Percentiles rank a stretch among this genome's conserved stretches.
Evolutionary conservation across 2,329 filamentous ascomycete species (phyloP).

Genomic region (Apiospora rasikravindrae): DNA sequence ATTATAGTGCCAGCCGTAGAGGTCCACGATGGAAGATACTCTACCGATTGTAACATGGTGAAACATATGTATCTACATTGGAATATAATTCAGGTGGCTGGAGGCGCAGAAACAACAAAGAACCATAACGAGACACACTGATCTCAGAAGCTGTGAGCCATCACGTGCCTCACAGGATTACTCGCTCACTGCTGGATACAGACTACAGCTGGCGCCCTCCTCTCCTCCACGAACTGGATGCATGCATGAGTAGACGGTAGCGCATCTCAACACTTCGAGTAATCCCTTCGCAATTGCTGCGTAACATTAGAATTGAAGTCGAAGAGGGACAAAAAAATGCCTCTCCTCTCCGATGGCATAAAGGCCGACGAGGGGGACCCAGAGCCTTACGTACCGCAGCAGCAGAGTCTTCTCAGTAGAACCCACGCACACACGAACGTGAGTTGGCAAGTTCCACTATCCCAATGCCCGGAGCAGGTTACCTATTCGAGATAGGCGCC

Average conservation of each 20-base stretch:
- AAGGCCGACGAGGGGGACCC: neutral
- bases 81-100: neutral
- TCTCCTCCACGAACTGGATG: neutral
- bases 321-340: neutral
- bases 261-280: neutral
- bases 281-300: neutral
- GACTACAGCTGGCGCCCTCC: neutral
- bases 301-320: neutral
- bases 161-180: neutral
- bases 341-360: slow-evolving; percentile 9
- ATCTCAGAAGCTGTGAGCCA: neutral
- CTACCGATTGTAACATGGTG: slow-evolving; percentile 4
- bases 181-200: neutral
- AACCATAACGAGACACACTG: slow-evolving; percentile 5
- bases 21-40: slow-evolving; percentile 10
- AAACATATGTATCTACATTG: slow-evolving; percentile 9
- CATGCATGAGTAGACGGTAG: neutral
- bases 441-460: slow-evolving; percentile 6
- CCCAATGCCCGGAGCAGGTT: neutral
- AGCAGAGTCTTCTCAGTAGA: slow-evolving; percentile 7
- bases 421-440: slow-evolving; percentile 5
- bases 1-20: slow-evolving; percentile 7
- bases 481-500: neutral
- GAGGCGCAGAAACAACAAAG: neutral
- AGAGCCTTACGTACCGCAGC: slow-evolving; percentile 8